Percentiles rank a stretch among this genome's conserved stretches.
Evolutionary conservation across 768 basidiomycete species (phyloP).

Genomic region (Rickenella mellea): DNA sequence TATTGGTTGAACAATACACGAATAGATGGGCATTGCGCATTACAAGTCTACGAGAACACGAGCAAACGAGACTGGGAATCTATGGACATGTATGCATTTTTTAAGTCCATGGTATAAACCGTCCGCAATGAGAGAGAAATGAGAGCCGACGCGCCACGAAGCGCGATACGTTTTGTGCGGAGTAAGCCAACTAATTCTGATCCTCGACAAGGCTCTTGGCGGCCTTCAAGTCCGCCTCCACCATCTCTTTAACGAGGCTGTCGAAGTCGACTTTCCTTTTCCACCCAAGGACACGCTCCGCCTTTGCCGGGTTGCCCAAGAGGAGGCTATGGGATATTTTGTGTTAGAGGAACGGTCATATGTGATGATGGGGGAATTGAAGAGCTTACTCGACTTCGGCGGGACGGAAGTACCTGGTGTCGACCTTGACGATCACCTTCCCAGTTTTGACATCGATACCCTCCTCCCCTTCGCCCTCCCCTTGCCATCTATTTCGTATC

Average conservation of each 20-base stretch:
- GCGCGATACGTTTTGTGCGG: no score
- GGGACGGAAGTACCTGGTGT: conserved; percentile 86
- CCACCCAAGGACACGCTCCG: conserved; percentile 84
- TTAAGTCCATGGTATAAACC: no score
- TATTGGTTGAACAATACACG: no score
- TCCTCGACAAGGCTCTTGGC: conserved; percentile 70
- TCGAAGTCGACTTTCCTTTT: conserved; percentile 81
- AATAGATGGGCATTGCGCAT: no score
- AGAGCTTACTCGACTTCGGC: conserved; percentile 84
- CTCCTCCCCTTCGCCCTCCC: conserved; percentile 66
- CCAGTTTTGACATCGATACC: conserved; percentile 64
- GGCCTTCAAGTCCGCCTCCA: conserved; percentile 68
- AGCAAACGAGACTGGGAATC: no score
- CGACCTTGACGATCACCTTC: conserved; percentile 73
- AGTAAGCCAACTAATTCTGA: conserved; percentile 61
- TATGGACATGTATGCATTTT: no score
- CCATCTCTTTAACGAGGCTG: conserved; percentile 86
- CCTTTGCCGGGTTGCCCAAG: conserved; percentile 83
- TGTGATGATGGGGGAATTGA: not conserved
- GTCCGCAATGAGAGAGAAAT: no score
- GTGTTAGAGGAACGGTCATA: conserved; percentile 7
- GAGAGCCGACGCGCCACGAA: no score
- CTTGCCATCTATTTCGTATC: conserved; percentile 53
- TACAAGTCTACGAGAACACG: no score
- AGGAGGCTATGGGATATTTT: conserved; percentile 47